Evolutionary conservation across 495 filamentous ascomycete genomes (phyloP).

Genomic region (Baudoinia panamericana): DNA sequence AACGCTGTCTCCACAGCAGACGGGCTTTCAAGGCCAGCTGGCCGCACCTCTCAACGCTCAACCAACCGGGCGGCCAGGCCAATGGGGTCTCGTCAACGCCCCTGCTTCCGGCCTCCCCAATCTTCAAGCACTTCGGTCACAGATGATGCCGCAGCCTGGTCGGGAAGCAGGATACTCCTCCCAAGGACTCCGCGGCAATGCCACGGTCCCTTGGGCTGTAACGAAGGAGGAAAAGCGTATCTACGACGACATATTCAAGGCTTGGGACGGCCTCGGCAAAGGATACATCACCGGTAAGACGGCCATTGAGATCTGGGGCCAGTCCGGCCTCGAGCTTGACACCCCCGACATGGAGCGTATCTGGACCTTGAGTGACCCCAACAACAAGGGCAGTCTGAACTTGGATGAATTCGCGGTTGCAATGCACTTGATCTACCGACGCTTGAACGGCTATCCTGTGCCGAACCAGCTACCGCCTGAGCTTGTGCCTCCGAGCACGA

Average conservation of each 20-base stretch:
- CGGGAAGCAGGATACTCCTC: constrained; percentile 89
- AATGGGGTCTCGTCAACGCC: constrained; percentile 96
- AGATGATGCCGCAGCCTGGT: constrained; percentile 96
- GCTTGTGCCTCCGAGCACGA: constrained; percentile 89
- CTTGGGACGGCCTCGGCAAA: constrained; percentile 92
- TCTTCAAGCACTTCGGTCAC: constrained; percentile 81
- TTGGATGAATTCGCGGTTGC: constrained; percentile 97
- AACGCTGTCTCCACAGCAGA: constrained; percentile 49
- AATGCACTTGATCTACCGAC: constrained; percentile 98
- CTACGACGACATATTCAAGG: constrained; percentile 89
- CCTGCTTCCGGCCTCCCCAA: constrained; percentile 83
- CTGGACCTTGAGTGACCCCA: constrained; percentile 89
- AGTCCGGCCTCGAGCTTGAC: constrained; percentile 82
- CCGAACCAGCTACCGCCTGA: constrained; percentile 87
- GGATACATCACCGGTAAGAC: constrained; percentile 87
- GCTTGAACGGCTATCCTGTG: constrained; percentile 87
- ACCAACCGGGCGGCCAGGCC: constrained; percentile 89
- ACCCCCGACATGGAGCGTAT: constrained; percentile 80
- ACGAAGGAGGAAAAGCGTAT: constrained; percentile 98
- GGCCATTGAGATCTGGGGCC: constrained; percentile 93
- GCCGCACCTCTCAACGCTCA: constrained; percentile 66
- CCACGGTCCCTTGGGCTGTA: constrained; percentile 93
- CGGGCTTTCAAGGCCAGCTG: constrained; percentile 33
- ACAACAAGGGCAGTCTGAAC: constrained; percentile 85
- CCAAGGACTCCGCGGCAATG: constrained; percentile 77